phyloP scores from a whole-genome alignment of 1,284 basidiomycete genomes.

The Cystobasidium pallidum region DNA sequence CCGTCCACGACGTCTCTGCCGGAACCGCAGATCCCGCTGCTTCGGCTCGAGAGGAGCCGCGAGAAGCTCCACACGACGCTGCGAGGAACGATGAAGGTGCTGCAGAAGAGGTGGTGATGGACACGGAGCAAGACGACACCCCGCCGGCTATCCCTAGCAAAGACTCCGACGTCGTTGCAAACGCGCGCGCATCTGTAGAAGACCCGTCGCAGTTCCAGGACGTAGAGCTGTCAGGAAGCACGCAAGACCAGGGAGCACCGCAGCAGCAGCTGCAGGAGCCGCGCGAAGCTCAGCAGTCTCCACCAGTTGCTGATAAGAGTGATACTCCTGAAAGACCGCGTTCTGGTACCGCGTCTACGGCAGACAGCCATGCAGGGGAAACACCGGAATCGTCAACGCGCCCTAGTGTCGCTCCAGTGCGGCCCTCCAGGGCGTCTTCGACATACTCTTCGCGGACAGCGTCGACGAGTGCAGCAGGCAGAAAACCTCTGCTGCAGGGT shows the following conservation, averaged over 20 bases:
- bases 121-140: not conserved
- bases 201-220: slow-evolving; percentile 36
- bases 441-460: slow-evolving; percentile 42
- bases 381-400: not conserved
- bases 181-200: slow-evolving; percentile 7
- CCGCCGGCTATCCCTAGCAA: slow-evolving; percentile 35
- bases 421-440: slow-evolving; percentile 19
- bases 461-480: slow-evolving; percentile 26
- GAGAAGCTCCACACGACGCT: not conserved
- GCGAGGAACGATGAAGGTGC: not conserved
- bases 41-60: not conserved
- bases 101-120: not conserved
- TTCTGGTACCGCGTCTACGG: slow-evolving; percentile 9
- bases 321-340: not conserved
- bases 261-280: not conserved
- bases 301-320: not conserved
- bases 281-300: not conserved
- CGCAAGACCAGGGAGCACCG: not conserved
- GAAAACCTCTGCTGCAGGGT: slow-evolving; percentile 43
- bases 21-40: not conserved
- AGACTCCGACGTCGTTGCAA: not conserved
- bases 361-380: not conserved
- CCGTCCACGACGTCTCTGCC: not conserved
- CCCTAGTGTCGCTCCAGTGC: slow-evolving; percentile 4
- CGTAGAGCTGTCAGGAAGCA: slow-evolving; percentile 25